Conservation (phyloP, 352 stramenopile genomes). For the Phytophthora citrophthora region DNA sequence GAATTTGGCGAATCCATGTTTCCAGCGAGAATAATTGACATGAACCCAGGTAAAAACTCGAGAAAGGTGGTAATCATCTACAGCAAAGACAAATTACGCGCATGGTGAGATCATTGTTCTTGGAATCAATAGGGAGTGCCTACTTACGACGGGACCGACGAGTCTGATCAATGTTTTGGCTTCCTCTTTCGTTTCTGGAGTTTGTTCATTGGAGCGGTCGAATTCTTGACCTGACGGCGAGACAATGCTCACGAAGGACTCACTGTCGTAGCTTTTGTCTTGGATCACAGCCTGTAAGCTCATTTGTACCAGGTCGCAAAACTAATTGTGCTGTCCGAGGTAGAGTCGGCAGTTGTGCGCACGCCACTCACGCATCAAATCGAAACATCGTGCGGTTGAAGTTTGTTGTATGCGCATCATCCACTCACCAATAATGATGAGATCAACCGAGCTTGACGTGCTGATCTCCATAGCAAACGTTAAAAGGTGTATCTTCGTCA, state of each 20-base stretch:
- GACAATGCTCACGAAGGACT: conserved; percentile 12
- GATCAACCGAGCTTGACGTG: no score
- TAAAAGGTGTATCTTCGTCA: no score
- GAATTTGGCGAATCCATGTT: conserved; percentile 57
- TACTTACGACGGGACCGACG: conserved; percentile 41
- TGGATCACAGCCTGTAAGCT: not conserved
- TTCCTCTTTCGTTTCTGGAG: conserved; percentile 28
- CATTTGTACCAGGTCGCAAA: not conserved
- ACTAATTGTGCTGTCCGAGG: no score
- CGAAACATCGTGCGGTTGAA: conserved; percentile 1
- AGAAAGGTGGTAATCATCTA: conserved; percentile 43
- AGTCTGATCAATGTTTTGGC: conserved; percentile 43
- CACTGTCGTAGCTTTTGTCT: not conserved
- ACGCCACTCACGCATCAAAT: conserved; percentile 1
- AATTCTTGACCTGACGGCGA: not conserved
- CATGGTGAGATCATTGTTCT: not conserved
- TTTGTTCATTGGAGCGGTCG: conserved; percentile 13
- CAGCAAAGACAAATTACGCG: not conserved
- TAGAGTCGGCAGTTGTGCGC: no score
- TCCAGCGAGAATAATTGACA: conserved; percentile 57
- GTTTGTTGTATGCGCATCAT: not conserved
- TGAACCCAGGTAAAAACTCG: conserved; percentile 46
- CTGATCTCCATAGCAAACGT: no score
- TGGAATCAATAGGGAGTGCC: not conserved
- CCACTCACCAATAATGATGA: not conserved